phyloP scores from a whole-genome alignment of 2,329 filamentous ascomycete species.

The Botrytis porri region DNA sequence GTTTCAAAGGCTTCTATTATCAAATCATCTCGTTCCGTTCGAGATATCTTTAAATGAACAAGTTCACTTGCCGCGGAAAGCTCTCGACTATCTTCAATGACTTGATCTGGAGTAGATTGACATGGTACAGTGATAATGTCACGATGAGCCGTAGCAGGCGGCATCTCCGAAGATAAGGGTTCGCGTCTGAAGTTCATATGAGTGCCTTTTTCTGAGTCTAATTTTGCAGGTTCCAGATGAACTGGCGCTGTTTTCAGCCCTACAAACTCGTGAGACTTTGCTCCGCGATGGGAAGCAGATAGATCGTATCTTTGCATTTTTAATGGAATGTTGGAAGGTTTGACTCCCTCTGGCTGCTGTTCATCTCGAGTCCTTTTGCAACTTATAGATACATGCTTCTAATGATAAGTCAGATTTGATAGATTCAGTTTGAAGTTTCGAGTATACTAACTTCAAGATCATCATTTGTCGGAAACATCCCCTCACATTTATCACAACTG shows the following conservation, averaged over 20 bases:
- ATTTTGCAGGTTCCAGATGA: neutral
- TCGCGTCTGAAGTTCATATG: neutral
- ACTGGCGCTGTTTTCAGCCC: neutral
- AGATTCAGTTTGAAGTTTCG: neutral
- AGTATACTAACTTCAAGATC: constrained; percentile 5
- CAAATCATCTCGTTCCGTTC: neutral
- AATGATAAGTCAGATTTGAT: neutral
- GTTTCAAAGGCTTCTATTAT: neutral
- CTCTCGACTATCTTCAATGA: neutral
- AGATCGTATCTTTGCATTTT: neutral
- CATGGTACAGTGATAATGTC: neutral
- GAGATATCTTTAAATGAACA: neutral
- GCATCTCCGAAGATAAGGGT: neutral
- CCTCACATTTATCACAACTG: neutral
- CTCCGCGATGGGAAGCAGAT: neutral
- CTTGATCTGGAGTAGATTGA: neutral
- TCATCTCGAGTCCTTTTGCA: neutral
- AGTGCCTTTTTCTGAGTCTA: neutral
- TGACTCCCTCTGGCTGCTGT: neutral
- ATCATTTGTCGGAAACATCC: constrained; percentile 5
- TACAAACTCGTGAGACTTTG: neutral
- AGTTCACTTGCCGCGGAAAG: neutral
- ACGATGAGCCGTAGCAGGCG: neutral
- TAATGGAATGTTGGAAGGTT: neutral
- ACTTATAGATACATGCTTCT: neutral